A percentile compares a stretch with the other conserved stretches of the same genome.
Conservation (phyloP, 2,329 filamentous ascomycete species). For the Pseudocercospora eumusae region DNA sequence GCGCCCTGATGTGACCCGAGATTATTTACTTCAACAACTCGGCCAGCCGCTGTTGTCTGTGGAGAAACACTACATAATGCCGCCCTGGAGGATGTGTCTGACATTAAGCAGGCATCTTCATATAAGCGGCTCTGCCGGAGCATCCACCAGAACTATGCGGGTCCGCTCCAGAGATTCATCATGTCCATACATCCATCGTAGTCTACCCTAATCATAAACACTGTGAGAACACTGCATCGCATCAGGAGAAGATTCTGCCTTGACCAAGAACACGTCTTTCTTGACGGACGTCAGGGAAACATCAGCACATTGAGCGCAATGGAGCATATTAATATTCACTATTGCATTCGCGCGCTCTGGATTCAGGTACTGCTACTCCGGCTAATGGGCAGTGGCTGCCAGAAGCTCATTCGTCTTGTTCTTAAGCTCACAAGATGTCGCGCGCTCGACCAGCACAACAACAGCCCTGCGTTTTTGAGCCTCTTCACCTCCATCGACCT, state of each 20-base stretch:
- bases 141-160: neutral
- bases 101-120: neutral
- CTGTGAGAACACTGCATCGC: too few relatives aligned
- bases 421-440: constrained; percentile 43
- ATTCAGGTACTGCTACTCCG: neutral
- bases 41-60: neutral
- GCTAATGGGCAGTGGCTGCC: too few relatives aligned
- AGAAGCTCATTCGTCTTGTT: constrained; percentile 33
- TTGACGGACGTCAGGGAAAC: neutral
- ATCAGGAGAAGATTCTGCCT: too few relatives aligned
- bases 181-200: neutral
- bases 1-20: neutral
- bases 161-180: neutral
- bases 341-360: neutral
- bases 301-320: neutral
- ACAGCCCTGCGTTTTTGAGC: constrained; percentile 44
- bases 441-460: constrained; percentile 44
- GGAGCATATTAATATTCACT: neutral
- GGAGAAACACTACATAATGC: neutral
- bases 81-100: neutral
- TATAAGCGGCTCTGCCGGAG: constrained; percentile 1
- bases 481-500: constrained; percentile 38
- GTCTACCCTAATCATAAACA: too few relatives aligned
- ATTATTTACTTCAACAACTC: too few relatives aligned
- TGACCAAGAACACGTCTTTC: neutral